Percentiles rank a stretch among this genome's conserved stretches.
Evolutionary conservation across 2,329 filamentous ascomycete genomes (phyloP).

Genomic region (Calcarisporium arbuscula): DNA sequence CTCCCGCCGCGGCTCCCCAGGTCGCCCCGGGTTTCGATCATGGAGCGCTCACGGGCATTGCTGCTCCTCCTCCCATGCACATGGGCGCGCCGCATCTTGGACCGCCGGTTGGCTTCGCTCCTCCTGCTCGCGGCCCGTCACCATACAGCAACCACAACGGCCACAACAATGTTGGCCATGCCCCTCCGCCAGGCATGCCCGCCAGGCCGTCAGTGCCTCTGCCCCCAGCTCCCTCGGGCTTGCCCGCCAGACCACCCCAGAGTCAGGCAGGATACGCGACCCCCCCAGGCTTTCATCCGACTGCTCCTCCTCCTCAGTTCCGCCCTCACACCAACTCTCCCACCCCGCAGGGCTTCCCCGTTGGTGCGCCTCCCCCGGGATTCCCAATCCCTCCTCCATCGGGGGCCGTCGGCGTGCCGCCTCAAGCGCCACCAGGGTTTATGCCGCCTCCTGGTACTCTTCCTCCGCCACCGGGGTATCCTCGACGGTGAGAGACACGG

Average conservation of each 20-base stretch:
- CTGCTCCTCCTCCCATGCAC: conserved; percentile 16
- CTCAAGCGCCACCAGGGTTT: conserved; percentile 36
- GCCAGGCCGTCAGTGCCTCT: conserved; percentile 30
- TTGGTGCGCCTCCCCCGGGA: conserved; percentile 30
- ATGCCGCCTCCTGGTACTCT: conserved; percentile 38
- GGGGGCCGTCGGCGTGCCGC: conserved; percentile 24
- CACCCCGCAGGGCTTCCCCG: conserved; percentile 31
- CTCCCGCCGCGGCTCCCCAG: conserved; percentile 14
- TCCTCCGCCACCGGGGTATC: conserved; percentile 39
- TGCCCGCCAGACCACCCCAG: conserved; percentile 44
- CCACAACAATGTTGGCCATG: conserved; percentile 16
- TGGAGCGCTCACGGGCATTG: conserved; percentile 21
- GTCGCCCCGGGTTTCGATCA: conserved; percentile 28
- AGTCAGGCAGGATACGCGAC: conserved; percentile 39
- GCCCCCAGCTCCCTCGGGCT: conserved; percentile 42
- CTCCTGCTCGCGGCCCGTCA: conserved; percentile 26
- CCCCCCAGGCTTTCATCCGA: conserved; percentile 42
- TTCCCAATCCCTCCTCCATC: conserved; percentile 32
- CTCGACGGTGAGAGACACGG: conserved; percentile 25
- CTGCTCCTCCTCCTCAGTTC: conserved; percentile 23
- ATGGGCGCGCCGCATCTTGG: conserved; percentile 25
- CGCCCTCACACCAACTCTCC: conserved; percentile 28
- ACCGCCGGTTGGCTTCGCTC: conserved; percentile 29
- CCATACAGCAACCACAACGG: conserved; percentile 27
- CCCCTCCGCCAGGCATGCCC: conserved; percentile 16